These are phyloP conservation scores for Curvularia lunata DNA, from an alignment of 2,329 filamentous ascomycete genomes.

Conservation along the genomic window DNA sequence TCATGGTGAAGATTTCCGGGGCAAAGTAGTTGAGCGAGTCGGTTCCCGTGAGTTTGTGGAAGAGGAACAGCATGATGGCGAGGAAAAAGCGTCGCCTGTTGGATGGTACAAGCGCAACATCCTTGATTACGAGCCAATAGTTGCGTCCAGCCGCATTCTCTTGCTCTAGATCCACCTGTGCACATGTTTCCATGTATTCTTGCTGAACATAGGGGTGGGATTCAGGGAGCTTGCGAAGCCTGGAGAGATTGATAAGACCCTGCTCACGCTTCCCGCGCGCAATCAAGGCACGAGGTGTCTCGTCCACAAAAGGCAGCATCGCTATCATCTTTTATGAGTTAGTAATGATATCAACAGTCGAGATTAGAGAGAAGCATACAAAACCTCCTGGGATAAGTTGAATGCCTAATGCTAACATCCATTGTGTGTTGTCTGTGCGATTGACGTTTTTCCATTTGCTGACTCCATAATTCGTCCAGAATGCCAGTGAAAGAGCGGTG, in stretches of 20 bases:
- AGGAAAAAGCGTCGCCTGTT: not conserved
- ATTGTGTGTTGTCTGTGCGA: not conserved
- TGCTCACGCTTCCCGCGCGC: not conserved
- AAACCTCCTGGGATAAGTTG: not conserved
- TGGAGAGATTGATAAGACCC: not conserved
- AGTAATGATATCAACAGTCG: not conserved
- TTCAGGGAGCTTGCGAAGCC: not conserved
- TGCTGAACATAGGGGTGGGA: not conserved
- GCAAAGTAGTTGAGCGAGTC: slow-evolving; percentile 1
- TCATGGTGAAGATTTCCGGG: not conserved
- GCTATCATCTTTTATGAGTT: not conserved
- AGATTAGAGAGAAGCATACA: not conserved
- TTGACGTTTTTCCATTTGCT: slow-evolving; percentile 3
- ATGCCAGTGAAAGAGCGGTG: not conserved
- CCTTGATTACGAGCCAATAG: not conserved
- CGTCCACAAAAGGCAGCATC: not conserved
- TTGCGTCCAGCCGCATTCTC: not conserved
- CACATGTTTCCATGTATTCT: not conserved
- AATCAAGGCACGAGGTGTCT: not conserved
- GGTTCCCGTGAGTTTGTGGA: not conserved
- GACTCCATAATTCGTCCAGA: not conserved
- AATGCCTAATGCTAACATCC: not conserved
- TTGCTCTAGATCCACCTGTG: not conserved
- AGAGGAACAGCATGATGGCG: not conserved
- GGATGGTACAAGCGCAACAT: not conserved